Evolutionary conservation across 1,284 basidiomycete species (phyloP).

Genomic region (Cutaneotrichosporon sp.): DNA sequence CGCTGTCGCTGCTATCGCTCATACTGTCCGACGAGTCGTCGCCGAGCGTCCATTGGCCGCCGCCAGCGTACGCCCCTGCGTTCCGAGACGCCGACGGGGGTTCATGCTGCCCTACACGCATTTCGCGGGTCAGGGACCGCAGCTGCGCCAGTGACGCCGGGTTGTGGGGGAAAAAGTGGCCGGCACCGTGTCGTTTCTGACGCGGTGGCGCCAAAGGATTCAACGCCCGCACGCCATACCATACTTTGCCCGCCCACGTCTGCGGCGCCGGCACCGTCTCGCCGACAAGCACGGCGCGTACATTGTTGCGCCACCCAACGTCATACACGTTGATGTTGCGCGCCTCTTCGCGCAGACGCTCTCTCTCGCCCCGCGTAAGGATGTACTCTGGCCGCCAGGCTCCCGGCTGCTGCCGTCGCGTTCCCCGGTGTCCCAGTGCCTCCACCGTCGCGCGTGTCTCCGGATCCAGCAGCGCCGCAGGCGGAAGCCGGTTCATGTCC

Average conservation of each 20-base stretch:
- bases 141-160: constrained; percentile 23
- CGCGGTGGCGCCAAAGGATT: constrained; percentile 14
- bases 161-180: constrained; percentile 37
- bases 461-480: constrained; percentile 31
- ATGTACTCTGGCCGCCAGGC: constrained; percentile 61
- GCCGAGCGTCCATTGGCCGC: constrained; percentile 9
- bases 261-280: constrained; percentile 2
- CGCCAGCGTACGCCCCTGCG: neutral
- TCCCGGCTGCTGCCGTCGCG: constrained; percentile 8
- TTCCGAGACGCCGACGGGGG: neutral
- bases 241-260: neutral
- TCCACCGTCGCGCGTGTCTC: constrained; percentile 10
- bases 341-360: constrained; percentile 63
- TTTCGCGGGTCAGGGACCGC: constrained; percentile 25
- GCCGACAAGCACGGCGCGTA: constrained; percentile 26
- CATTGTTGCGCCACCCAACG: constrained; percentile 65
- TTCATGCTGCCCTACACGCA: constrained; percentile 19
- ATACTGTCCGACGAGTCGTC: neutral
- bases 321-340: constrained; percentile 65
- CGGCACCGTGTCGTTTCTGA: constrained; percentile 12
- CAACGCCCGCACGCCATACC: constrained; percentile 9
- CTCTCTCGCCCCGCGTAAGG: constrained; percentile 63
- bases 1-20: constrained; percentile 8
- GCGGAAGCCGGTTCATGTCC: constrained; percentile 62
- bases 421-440: constrained; percentile 8